These are phyloP conservation scores for Haberlea rhodopensis DNA, from an alignment of 257 asterid genomes.

Conservation along the genomic window DNA sequence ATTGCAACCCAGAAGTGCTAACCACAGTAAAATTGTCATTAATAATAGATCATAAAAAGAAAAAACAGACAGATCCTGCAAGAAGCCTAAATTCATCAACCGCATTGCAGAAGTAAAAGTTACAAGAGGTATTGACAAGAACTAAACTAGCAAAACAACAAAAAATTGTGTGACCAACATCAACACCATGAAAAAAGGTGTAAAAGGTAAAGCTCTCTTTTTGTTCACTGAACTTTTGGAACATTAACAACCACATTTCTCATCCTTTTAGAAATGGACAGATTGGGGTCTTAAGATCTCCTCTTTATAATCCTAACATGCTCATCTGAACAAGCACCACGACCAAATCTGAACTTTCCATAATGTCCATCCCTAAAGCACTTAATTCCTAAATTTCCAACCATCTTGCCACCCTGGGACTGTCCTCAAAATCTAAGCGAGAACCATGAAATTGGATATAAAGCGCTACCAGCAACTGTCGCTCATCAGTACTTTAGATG, in stretches of 20 bases:
- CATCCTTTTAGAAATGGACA: constrained; percentile 1
- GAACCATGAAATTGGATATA: background rate
- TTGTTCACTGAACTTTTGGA: constrained; percentile 6
- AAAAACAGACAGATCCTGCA: constrained; percentile 18
- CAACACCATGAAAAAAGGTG: constrained; percentile 6
- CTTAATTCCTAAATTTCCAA: background rate
- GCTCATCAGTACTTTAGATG: background rate
- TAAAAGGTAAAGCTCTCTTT: background rate
- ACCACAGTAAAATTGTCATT: constrained; percentile 28
- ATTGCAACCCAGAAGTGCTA: constrained; percentile 99
- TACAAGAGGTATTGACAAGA: constrained; percentile 8
- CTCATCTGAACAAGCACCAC: background rate
- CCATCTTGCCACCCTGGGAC: background rate
- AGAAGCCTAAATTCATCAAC: constrained; percentile 16
- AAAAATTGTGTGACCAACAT: constrained; percentile 6
- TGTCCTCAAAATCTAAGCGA: background rate
- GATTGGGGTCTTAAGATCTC: background rate
- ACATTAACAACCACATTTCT: constrained; percentile 3
- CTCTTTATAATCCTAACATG: background rate
- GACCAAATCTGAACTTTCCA: background rate
- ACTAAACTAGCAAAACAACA: constrained; percentile 7
- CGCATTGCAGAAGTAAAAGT: constrained; percentile 7
- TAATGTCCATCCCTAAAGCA: background rate
- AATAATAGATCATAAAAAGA: constrained; percentile 20
- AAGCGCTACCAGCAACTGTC: background rate